Conservation (phyloP, 305 asterid species). For the Petunia hybrid region DNA sequence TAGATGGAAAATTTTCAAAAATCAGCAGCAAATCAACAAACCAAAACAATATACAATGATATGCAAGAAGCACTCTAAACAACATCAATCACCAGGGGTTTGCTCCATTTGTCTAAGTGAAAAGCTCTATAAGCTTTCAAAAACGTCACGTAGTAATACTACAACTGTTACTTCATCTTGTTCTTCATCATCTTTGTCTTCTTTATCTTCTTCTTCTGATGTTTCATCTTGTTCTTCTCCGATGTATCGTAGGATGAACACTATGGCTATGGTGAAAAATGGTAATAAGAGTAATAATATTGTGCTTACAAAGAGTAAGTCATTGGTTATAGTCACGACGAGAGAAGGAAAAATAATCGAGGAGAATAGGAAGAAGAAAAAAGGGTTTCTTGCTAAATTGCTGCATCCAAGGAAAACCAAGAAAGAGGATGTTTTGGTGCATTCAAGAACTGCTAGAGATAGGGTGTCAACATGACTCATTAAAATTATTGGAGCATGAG, state of each 20-base stretch:
- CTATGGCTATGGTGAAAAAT: slow-evolving; percentile 33
- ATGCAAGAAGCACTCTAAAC: slow-evolving; percentile 78
- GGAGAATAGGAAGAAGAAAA: slow-evolving; percentile 39
- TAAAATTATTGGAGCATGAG: not conserved
- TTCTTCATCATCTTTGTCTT: slow-evolving; percentile 52
- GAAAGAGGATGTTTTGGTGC: slow-evolving; percentile 40
- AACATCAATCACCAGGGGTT: slow-evolving; percentile 80
- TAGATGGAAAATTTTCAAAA: slow-evolving; percentile 20
- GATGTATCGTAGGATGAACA: slow-evolving; percentile 27
- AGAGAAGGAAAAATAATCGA: slow-evolving; percentile 34
- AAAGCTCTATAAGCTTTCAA: slow-evolving; percentile 53
- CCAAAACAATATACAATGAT: slow-evolving; percentile 34
- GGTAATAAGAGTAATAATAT: slow-evolving; percentile 31
- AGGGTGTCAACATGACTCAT: slow-evolving; percentile 35
- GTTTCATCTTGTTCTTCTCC: slow-evolving; percentile 68
- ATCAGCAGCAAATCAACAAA: slow-evolving; percentile 39
- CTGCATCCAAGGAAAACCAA: slow-evolving; percentile 39
- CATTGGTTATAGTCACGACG: slow-evolving; percentile 49
- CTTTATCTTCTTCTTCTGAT: slow-evolving; percentile 47
- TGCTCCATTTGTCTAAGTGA: slow-evolving; percentile 75
- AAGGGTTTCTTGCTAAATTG: slow-evolving; percentile 68
- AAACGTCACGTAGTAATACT: slow-evolving; percentile 31
- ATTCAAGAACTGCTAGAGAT: slow-evolving; percentile 52
- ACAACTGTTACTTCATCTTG: slow-evolving; percentile 41
- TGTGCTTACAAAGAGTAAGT: slow-evolving; percentile 62